A percentile compares a stretch with the other conserved stretches of the same genome.
Evolutionary conservation across 129 eudicot species (phyloP).

Genomic region (Kitagawia praeruptora): DNA sequence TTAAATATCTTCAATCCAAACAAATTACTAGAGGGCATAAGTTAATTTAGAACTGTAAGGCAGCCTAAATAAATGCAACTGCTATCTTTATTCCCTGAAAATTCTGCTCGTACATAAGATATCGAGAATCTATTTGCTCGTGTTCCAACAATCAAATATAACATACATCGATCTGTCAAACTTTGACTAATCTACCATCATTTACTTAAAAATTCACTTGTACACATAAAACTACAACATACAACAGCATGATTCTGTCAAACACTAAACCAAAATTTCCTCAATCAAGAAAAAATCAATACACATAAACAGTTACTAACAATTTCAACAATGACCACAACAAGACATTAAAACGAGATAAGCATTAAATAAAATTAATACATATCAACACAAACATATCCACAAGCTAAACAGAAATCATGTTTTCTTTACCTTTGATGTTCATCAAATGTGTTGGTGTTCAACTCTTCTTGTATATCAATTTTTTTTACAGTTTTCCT

Average conservation of each 20-base stretch:
- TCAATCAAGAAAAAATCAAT: not conserved
- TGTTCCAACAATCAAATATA: not conserved
- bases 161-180: not conserved
- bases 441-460: too few species aligned
- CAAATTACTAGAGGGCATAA: not conserved
- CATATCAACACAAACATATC: not conserved
- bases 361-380: not conserved
- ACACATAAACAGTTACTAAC: not conserved
- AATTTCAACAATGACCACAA: not conserved
- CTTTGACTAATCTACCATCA: not conserved
- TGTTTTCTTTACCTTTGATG: too few species aligned
- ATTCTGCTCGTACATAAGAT: not conserved
- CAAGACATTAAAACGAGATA: not conserved
- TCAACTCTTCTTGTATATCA: too few species aligned
- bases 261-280: not conserved
- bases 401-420: not conserved
- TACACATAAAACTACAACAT: not conserved
- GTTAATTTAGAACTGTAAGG: not conserved
- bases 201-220: too few species aligned
- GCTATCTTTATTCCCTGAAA: not conserved
- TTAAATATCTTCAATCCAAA: not conserved
- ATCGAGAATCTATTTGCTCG: not conserved
- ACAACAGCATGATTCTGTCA: not conserved
- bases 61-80: not conserved
- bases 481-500: too few species aligned